Evolutionary conservation across 768 basidiomycete genomes (phyloP).

Genomic region (Crucibulum laeve): DNA sequence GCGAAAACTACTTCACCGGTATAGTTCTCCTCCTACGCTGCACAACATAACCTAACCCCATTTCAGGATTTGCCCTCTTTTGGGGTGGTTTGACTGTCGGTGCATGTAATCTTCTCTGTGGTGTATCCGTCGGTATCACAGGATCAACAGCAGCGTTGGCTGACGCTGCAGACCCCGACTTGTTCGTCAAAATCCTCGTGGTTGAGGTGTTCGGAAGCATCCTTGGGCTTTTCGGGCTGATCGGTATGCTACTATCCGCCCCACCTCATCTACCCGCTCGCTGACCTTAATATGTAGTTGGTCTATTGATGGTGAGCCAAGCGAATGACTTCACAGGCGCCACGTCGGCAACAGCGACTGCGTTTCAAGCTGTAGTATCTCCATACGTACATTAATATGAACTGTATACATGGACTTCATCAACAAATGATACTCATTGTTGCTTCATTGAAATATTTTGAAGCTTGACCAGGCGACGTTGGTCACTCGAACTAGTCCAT

Average conservation of each 20-base stretch:
- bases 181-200: conserved; percentile 96
- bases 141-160: conserved; percentile 94
- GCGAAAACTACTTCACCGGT: conserved; percentile 92
- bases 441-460: background rate
- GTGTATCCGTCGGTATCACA: conserved; percentile 89
- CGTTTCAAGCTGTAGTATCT: conserved; percentile 29
- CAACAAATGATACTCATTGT: background rate
- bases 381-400: conserved; percentile 33
- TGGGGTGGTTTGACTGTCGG: conserved; percentile 97
- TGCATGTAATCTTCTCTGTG: conserved; percentile 90
- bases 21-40: conserved; percentile 4
- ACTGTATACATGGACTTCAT: background rate
- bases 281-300: conserved; percentile 43
- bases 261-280: background rate
- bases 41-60: background rate
- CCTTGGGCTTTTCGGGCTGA: conserved; percentile 88
- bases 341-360: conserved; percentile 21
- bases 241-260: conserved; percentile 52
- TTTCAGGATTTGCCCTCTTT: conserved; percentile 86
- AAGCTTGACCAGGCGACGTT: too few relatives aligned
- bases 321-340: conserved; percentile 56
- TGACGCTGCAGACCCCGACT: conserved; percentile 89
- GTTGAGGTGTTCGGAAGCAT: conserved; percentile 94
- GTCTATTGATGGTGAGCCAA: conserved; percentile 70
- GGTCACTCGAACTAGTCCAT: background rate